These are phyloP conservation scores for Russula olivacea DNA, from an alignment of 768 basidiomycete species.

Conservation along the genomic window DNA sequence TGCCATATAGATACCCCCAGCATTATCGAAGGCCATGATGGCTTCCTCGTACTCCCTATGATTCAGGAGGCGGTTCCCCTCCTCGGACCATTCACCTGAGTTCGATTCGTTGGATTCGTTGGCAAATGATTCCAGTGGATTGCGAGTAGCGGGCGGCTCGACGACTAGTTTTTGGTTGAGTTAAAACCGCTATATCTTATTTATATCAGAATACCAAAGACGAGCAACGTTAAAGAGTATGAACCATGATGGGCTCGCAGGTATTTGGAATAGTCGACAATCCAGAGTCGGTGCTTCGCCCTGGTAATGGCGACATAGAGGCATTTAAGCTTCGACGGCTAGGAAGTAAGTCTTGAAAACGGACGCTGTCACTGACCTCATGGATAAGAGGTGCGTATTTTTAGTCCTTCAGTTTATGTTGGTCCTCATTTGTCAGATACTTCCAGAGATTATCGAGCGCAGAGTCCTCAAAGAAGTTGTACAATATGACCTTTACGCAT, in stretches of 20 bases:
- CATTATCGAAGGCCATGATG: slow-evolving; percentile 8
- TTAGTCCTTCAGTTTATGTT: not conserved
- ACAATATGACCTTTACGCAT: slow-evolving; percentile 53
- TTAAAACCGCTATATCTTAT: slow-evolving; percentile 2
- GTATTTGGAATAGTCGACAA: slow-evolving; percentile 52
- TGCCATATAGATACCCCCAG: slow-evolving; percentile 2
- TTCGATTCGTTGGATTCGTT: slow-evolving; percentile 1
- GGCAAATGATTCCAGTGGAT: slow-evolving; percentile 7
- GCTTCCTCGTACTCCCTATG: slow-evolving; percentile 19
- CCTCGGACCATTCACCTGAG: slow-evolving; percentile 13
- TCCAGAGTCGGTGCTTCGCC: slow-evolving; percentile 65
- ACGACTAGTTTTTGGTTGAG: slow-evolving; percentile 1
- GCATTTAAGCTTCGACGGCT: slow-evolving; percentile 46
- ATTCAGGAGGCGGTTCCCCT: slow-evolving; percentile 5
- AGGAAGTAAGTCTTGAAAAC: not conserved
- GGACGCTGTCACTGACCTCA: slow-evolving; percentile 6
- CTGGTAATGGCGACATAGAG: slow-evolving; percentile 71
- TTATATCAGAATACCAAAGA: not conserved
- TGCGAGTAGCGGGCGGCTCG: not conserved
- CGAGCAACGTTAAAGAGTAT: slow-evolving; percentile 32
- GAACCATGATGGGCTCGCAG: slow-evolving; percentile 39
- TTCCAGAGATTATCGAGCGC: slow-evolving; percentile 30
- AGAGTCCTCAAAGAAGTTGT: slow-evolving; percentile 72
- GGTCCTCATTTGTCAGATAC: not conserved
- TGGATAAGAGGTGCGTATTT: slow-evolving; percentile 6